Evolutionary conservation across 176 grass and related monocot genomes (phyloP).

Genomic region (Calamus simplicifolius): DNA sequence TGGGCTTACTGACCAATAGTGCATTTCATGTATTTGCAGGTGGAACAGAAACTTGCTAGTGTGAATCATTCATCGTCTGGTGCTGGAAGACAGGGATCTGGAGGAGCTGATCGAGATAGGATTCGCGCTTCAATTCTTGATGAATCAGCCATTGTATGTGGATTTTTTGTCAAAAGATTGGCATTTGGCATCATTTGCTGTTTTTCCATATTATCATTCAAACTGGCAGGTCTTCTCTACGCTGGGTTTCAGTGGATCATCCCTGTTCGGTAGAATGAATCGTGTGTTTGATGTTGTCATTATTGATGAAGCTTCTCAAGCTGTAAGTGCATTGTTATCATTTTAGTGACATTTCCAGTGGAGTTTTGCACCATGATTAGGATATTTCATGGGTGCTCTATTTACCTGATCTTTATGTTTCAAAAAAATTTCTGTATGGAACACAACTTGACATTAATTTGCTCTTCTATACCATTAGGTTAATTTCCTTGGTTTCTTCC

Average conservation of each 20-base stretch:
- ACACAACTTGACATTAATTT: too few relatives aligned
- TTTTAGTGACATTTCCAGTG: neutral
- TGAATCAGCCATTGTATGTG: slow-evolving; percentile 79
- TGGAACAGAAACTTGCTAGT: slow-evolving; percentile 71
- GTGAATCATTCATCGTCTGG: slow-evolving; percentile 45
- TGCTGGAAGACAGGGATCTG: slow-evolving; percentile 35
- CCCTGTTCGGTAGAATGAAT: slow-evolving; percentile 72
- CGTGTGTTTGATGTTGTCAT: slow-evolving; percentile 92
- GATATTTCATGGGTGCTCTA: neutral
- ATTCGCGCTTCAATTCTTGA: slow-evolving; percentile 75
- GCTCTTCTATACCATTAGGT: too few relatives aligned
- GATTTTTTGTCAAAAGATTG: slow-evolving; percentile 13
- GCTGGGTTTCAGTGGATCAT: slow-evolving; percentile 88
- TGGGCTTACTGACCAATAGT: neutral
- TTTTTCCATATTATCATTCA: slow-evolving; percentile 24
- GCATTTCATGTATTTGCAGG: slow-evolving; percentile 34
- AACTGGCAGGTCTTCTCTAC: slow-evolving; percentile 86
- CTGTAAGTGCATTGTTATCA: slow-evolving; percentile 37
- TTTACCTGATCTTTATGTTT: too few relatives aligned
- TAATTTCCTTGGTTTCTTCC: too few relatives aligned
- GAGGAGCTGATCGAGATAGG: slow-evolving; percentile 53
- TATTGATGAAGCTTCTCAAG: slow-evolving; percentile 99
- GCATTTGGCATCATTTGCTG: neutral
- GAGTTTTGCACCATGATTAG: slow-evolving; percentile 12
- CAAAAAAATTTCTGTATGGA: too few relatives aligned